A percentile compares a stretch with the other conserved stretches of the same genome.
Evolutionary conservation across 495 filamentous ascomycete species (phyloP).

Genomic region (Neurospora sp.): DNA sequence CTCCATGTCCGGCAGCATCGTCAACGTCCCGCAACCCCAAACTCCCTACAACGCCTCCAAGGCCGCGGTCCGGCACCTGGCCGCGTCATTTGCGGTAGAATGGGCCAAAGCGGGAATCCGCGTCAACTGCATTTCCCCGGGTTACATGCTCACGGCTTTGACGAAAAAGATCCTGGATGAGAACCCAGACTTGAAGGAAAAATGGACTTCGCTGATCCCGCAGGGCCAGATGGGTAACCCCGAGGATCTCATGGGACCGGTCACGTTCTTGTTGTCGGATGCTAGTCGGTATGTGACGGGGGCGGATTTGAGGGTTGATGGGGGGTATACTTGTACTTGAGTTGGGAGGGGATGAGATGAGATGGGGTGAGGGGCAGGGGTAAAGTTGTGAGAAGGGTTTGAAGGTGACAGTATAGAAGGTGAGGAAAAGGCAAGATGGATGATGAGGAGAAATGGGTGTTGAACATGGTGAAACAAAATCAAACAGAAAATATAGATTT

Average conservation of each 20-base stretch:
- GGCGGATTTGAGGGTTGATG: constrained; percentile 81
- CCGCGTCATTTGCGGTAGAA: constrained; percentile 72
- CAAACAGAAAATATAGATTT: too few species aligned
- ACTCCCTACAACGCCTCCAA: constrained; percentile 87
- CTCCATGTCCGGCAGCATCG: constrained; percentile 85
- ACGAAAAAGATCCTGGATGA: constrained; percentile 92
- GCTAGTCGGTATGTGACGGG: constrained; percentile 81
- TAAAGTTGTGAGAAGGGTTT: too few species aligned
- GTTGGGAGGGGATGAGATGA: neutral
- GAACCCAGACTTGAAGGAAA: constrained; percentile 72
- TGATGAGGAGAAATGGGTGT: neutral
- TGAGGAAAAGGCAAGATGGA: neutral
- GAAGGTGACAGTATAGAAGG: neutral
- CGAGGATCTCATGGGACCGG: constrained; percentile 86
- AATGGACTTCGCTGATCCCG: constrained; percentile 88
- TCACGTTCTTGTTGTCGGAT: constrained; percentile 82
- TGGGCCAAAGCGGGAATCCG: constrained; percentile 79
- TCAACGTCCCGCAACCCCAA: constrained; percentile 92
- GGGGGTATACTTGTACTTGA: constrained; percentile 73
- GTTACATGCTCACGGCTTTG: constrained; percentile 93
- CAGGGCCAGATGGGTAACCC: constrained; percentile 87
- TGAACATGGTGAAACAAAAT: neutral
- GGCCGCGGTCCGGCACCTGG: constrained; percentile 77
- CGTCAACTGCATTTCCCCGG: constrained; percentile 85
- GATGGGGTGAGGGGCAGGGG: neutral